phyloP scores from a whole-genome alignment of 116 monocot species.

The Zostera marina region DNA sequence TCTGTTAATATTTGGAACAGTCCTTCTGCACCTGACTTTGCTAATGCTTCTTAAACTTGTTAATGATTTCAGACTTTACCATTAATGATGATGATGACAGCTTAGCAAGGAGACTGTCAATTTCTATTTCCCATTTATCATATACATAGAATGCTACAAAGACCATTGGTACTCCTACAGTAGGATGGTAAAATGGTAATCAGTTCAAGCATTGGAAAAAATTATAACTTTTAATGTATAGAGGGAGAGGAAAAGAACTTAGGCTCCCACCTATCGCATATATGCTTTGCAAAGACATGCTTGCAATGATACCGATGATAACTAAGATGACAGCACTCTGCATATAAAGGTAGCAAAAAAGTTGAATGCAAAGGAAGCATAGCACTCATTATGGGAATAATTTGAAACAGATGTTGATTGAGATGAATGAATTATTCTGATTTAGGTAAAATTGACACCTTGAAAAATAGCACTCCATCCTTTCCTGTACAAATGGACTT shows the following conservation, averaged over 20 bases:
- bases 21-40: not conserved
- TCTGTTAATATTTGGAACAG: not conserved
- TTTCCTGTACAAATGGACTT: slow-evolving; percentile 80
- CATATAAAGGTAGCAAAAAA: slow-evolving; percentile 3
- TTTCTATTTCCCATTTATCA: slow-evolving; percentile 59
- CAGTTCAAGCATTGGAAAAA: not conserved
- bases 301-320: slow-evolving; percentile 32
- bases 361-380: not conserved
- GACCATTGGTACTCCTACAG: slow-evolving; percentile 32
- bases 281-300: slow-evolving; percentile 21
- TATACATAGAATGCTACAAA: slow-evolving; percentile 34
- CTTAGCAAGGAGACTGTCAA: slow-evolving; percentile 21
- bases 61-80: slow-evolving; percentile 13
- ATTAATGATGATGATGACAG: slow-evolving; percentile 3
- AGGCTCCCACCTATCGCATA: slow-evolving; percentile 41
- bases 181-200: not conserved
- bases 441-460: slow-evolving; percentile 16
- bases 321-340: slow-evolving; percentile 27
- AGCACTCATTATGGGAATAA: not conserved
- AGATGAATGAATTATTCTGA: not conserved
- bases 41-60: slow-evolving; percentile 6
- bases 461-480: slow-evolving; percentile 59
- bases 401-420: not conserved
- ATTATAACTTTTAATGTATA: slow-evolving; percentile 1
- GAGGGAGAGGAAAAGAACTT: not conserved